phyloP scores from a whole-genome alignment of 2,329 filamentous ascomycete species.

The Dactylellina sp. region DNA sequence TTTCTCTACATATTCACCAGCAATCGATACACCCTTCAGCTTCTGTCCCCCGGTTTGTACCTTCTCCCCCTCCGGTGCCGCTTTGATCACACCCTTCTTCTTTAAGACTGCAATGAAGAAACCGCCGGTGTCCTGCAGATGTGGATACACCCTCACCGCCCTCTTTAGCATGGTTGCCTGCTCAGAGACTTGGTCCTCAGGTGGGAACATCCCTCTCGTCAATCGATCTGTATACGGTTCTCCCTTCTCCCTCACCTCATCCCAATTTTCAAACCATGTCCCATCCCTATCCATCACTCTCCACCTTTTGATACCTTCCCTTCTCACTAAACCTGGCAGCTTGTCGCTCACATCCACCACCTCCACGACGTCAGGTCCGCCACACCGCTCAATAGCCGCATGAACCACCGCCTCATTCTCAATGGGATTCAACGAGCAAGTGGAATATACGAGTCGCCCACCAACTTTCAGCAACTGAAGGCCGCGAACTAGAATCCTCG shows the following conservation, averaged over 20 bases:
- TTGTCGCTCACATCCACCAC: slow-evolving; percentile 85
- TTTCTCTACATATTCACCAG: slow-evolving; percentile 1
- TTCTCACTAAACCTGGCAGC: slow-evolving; percentile 80
- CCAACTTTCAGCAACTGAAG: slow-evolving; percentile 96
- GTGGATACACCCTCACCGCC: slow-evolving; percentile 93
- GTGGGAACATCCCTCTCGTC: slow-evolving; percentile 85
- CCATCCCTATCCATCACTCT: slow-evolving; percentile 89
- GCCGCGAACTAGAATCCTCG: slow-evolving; percentile 88
- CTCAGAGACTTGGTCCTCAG: slow-evolving; percentile 68
- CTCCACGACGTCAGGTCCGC: slow-evolving; percentile 81
- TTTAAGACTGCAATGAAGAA: slow-evolving; percentile 98
- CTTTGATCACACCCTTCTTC: slow-evolving; percentile 75
- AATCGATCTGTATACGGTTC: slow-evolving; percentile 73
- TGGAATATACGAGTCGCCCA: slow-evolving; percentile 95
- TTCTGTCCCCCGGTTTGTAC: slow-evolving; percentile 42
- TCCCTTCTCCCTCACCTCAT: slow-evolving; percentile 71
- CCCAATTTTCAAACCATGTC: slow-evolving; percentile 82
- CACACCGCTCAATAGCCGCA: slow-evolving; percentile 88
- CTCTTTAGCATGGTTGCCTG: slow-evolving; percentile 77
- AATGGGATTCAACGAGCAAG: slow-evolving; percentile 97
- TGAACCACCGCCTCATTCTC: slow-evolving; percentile 95
- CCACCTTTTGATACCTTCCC: slow-evolving; percentile 82
- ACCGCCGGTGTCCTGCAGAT: slow-evolving; percentile 93
- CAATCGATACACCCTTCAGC: slow-evolving; percentile 28
- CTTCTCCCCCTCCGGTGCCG: slow-evolving; percentile 63